Evolutionary conservation across 352 stramenopile species (phyloP), one percentile per base, ranked within the genome.

Genomic region (Phytophthora sojae): DNA sequence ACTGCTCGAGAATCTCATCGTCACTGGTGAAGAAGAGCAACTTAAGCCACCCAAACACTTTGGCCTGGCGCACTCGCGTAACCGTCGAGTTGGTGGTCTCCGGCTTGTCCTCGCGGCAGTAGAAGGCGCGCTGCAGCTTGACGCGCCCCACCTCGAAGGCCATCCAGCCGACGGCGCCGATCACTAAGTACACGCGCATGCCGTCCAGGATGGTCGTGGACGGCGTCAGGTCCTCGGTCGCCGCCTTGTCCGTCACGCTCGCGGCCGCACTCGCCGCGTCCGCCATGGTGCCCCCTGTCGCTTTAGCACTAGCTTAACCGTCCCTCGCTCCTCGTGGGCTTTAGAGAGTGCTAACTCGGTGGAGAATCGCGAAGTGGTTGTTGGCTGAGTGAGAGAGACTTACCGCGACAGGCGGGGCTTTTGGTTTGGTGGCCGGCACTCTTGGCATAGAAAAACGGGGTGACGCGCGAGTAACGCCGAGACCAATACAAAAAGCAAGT

Each of bases 1-100:
- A 94, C 15, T 79, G 69, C 60, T 90, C 77, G 39, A 94, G 70
- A 3, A 96, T 54, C 3, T 83, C 81, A 53, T 96, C 87, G 73
- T 96, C 89, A 25, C 78, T 83, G 6, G 80, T 85, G 17, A 59
- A 69, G 60, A 89, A 90, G 29, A 93, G 71, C 45, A 85, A 66
- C 51, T 62, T 75, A 17, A 93, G 61, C 87, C 87, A 96, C 1
- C 52, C 64, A 50, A 93, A 86, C 2, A 82, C 64, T 55, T 75
- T 76, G 3, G 75, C 32, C 11, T 67, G 61, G 45, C 81, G 82
- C 15, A 73, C 62, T 25, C 59, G 67, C 42, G 79, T 81, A 3
- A 90, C 85, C 1, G 66, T 71, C 19, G 71, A 62, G 47, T 82
- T 88, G 8, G 70, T 76, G 17, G 83, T 93, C 65, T 95, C 86